phyloP scores from a whole-genome alignment of 768 basidiomycete genomes.

The Tricholoma furcatifolium region DNA sequence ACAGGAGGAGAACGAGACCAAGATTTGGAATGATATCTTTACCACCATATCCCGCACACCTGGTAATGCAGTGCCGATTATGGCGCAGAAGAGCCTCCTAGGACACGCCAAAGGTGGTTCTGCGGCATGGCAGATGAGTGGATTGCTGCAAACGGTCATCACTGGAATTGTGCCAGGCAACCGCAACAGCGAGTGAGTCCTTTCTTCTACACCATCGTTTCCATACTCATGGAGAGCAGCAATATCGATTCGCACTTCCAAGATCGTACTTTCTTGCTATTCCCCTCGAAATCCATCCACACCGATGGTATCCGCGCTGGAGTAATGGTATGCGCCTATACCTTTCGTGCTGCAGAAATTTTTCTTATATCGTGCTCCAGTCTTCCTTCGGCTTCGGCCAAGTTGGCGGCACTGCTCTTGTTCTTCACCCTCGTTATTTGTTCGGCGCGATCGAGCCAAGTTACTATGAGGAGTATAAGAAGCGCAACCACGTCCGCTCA shows the following conservation, averaged over 20 bases:
- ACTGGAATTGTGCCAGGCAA: slow-evolving; percentile 93
- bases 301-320: slow-evolving; percentile 91
- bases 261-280: slow-evolving; percentile 87
- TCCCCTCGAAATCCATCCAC: slow-evolving; percentile 95
- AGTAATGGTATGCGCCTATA: slow-evolving; percentile 62
- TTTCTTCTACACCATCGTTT: neutral
- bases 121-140: slow-evolving; percentile 97
- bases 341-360: neutral
- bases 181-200: slow-evolving; percentile 89
- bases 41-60: slow-evolving; percentile 83
- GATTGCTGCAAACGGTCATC: slow-evolving; percentile 81
- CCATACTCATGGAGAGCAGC: slow-evolving; percentile 34
- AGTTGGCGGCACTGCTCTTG: slow-evolving; percentile 89
- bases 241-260: slow-evolving; percentile 94
- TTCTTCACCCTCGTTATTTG: slow-evolving; percentile 89
- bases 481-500: slow-evolving; percentile 63
- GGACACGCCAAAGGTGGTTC: slow-evolving; percentile 99
- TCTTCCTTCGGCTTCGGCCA: slow-evolving; percentile 98
- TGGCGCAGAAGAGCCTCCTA: slow-evolving; percentile 96
- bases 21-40: slow-evolving; percentile 96
- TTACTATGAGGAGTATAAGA: slow-evolving; percentile 76
- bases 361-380: slow-evolving; percentile 33
- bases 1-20: slow-evolving; percentile 95
- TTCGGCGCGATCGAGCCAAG: slow-evolving; percentile 80
- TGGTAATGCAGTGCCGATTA: slow-evolving; percentile 96